Conservation (phyloP, 2,329 filamentous ascomycete genomes). For the Parascedosporium putredinis region DNA sequence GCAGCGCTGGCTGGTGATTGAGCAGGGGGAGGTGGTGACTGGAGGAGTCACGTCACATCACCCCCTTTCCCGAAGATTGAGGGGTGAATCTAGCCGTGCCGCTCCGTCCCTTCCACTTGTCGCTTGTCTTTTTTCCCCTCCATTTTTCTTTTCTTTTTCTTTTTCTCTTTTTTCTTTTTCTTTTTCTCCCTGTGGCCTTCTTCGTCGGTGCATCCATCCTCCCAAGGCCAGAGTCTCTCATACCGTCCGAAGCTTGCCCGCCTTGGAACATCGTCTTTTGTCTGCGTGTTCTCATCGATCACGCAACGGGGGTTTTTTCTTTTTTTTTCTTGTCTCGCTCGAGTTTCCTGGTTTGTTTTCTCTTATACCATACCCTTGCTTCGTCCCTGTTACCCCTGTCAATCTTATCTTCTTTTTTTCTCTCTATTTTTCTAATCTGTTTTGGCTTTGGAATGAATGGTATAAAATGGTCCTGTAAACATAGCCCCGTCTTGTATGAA, state of each 20-base stretch:
- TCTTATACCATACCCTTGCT: background rate
- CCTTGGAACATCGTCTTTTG: too few species aligned
- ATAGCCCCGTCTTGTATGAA: constrained; percentile 1
- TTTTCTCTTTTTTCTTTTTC: background rate
- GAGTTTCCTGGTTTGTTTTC: background rate
- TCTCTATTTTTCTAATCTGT: background rate
- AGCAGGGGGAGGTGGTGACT: background rate
- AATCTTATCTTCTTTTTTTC: constrained; percentile 1
- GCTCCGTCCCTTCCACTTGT: too few species aligned
- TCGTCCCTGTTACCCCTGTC: background rate
- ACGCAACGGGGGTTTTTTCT: too few species aligned
- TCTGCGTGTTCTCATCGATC: too few species aligned
- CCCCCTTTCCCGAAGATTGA: background rate
- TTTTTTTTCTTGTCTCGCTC: background rate
- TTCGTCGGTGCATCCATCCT: too few species aligned
- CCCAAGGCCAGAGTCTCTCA: too few species aligned
- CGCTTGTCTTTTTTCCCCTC: background rate
- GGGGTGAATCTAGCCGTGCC: background rate
- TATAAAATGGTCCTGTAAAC: background rate
- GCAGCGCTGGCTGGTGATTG: background rate
- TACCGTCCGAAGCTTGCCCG: too few species aligned
- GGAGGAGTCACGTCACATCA: constrained; percentile 1
- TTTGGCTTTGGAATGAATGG: background rate
- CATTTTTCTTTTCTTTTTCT: background rate
- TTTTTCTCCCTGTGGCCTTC: background rate